These are phyloP conservation scores for Apodospora peruviana DNA, from an alignment of 495 filamentous ascomycete genomes.

Conservation along the genomic window DNA sequence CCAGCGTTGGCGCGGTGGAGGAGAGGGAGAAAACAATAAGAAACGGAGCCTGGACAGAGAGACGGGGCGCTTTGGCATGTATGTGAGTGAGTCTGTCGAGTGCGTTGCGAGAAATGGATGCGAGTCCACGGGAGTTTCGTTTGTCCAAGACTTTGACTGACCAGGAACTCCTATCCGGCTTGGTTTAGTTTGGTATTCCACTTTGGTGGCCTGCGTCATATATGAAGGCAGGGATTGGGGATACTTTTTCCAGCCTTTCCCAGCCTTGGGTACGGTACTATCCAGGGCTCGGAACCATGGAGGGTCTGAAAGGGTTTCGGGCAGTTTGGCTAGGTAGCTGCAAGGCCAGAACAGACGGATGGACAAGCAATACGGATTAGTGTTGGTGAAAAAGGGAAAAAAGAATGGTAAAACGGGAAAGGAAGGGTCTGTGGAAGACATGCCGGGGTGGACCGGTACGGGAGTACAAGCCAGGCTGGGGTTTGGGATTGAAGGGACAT, in stretches of 20 bases:
- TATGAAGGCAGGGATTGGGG: slow-evolving; percentile 28
- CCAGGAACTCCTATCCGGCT: not conserved
- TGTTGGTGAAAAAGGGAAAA: slow-evolving; percentile 8
- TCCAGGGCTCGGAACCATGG: not conserved
- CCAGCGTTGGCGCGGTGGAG: slow-evolving; percentile 13
- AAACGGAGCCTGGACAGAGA: slow-evolving; percentile 2
- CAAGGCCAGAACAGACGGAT: slow-evolving; percentile 23
- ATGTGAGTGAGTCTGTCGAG: slow-evolving; percentile 18
- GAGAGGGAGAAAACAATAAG: slow-evolving; percentile 19
- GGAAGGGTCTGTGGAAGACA: slow-evolving; percentile 5
- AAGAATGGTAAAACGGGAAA: not conserved
- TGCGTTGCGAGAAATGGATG: slow-evolving; percentile 21
- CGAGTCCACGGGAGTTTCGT: slow-evolving; percentile 21
- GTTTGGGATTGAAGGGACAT: too few species aligned
- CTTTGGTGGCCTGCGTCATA: slow-evolving; percentile 28
- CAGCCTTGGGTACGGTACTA: not conserved
- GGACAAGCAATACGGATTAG: slow-evolving; percentile 9
- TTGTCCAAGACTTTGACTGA: slow-evolving; percentile 25
- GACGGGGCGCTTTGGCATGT: slow-evolving; percentile 28
- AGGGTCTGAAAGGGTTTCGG: slow-evolving; percentile 27
- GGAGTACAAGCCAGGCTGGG: too few species aligned
- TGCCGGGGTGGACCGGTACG: too few species aligned
- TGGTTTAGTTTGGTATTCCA: not conserved
- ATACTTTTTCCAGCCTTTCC: slow-evolving; percentile 21
- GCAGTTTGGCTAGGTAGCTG: slow-evolving; percentile 15